Percentiles rank a stretch among this genome's conserved stretches.
phyloP scores from a whole-genome alignment of 257 asterid genomes.

The Solanum sejunctum region DNA sequence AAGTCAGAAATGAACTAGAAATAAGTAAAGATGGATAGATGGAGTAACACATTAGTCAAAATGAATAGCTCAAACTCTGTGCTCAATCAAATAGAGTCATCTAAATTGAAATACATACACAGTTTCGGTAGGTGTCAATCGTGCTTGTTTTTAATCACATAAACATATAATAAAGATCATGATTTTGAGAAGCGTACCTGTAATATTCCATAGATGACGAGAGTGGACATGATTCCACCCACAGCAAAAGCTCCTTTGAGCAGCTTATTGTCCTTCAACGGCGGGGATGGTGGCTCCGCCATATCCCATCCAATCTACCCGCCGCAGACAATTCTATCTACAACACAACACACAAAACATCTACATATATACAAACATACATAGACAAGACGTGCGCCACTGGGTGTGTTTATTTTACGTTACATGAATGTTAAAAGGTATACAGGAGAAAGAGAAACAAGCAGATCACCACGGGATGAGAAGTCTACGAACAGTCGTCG shows the following conservation, averaged over 20 bases:
- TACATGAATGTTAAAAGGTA: neutral
- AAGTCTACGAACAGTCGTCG: neutral
- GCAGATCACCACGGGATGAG: neutral
- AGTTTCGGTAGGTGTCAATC: neutral
- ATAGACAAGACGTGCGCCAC: neutral
- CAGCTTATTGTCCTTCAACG: conserved; percentile 47
- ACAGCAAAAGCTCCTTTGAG: conserved; percentile 63
- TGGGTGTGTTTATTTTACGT: neutral
- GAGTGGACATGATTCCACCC: conserved; percentile 91
- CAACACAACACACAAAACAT: neutral
- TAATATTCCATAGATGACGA: conserved; percentile 73
- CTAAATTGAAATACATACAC: neutral
- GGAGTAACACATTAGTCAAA: neutral
- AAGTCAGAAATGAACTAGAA: no score
- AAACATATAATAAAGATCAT: neutral
- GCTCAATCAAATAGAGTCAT: neutral
- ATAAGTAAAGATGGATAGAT: no score
- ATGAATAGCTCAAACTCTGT: neutral
- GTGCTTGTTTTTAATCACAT: neutral
- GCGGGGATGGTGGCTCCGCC: conserved; percentile 45
- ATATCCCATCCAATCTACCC: conserved; percentile 43
- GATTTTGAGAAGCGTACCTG: conserved; percentile 34
- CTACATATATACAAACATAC: neutral
- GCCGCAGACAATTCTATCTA: neutral
- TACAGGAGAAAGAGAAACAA: neutral